Percentiles rank a stretch among this genome's conserved stretches.
Evolutionary conservation across 2,329 filamentous ascomycete genomes (phyloP).

Genomic region (Didymella pomorum): DNA sequence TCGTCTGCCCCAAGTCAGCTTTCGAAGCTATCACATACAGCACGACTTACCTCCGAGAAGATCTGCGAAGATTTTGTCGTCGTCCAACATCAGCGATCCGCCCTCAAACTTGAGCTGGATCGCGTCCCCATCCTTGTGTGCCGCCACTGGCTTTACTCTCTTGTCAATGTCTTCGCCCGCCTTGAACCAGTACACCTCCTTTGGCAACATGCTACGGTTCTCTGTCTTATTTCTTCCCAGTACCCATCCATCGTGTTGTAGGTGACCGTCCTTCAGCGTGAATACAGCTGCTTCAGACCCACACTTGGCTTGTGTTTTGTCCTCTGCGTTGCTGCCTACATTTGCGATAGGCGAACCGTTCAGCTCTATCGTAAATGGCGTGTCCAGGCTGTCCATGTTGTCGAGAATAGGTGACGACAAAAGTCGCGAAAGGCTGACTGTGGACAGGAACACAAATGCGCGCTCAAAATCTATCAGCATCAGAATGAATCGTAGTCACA

Average conservation of each 20-base stretch:
- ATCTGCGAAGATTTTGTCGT: constrained; percentile 30
- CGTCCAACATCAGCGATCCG: constrained; percentile 24
- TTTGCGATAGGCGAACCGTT: constrained; percentile 32
- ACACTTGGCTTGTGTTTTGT: constrained; percentile 28
- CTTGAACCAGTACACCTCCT: constrained; percentile 39
- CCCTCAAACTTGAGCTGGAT: constrained; percentile 32
- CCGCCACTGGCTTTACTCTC: constrained; percentile 26
- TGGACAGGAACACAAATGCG: constrained; percentile 14
- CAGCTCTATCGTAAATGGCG: constrained; percentile 37
- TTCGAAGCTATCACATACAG: neutral
- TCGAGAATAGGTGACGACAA: constrained; percentile 16
- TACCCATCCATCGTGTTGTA: constrained; percentile 32
- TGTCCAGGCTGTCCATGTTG: constrained; percentile 34
- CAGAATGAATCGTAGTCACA: neutral
- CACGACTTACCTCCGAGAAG: constrained; percentile 26
- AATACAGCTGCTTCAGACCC: constrained; percentile 35
- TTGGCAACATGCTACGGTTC: constrained; percentile 36
- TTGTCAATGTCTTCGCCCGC: constrained; percentile 14
- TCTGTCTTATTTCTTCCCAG: constrained; percentile 32
- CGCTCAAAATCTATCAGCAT: constrained; percentile 24
- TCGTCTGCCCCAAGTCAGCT: constrained; percentile 15
- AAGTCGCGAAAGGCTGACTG: constrained; percentile 15
- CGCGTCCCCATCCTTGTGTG: constrained; percentile 26
- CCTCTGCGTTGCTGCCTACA: constrained; percentile 16
- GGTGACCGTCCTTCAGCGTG: constrained; percentile 31